A percentile compares a stretch with the other conserved stretches of the same genome.
These are phyloP conservation scores for Aureobasidium sp. DNA, from an alignment of 2,329 filamentous ascomycete genomes.

Conservation along the genomic window DNA sequence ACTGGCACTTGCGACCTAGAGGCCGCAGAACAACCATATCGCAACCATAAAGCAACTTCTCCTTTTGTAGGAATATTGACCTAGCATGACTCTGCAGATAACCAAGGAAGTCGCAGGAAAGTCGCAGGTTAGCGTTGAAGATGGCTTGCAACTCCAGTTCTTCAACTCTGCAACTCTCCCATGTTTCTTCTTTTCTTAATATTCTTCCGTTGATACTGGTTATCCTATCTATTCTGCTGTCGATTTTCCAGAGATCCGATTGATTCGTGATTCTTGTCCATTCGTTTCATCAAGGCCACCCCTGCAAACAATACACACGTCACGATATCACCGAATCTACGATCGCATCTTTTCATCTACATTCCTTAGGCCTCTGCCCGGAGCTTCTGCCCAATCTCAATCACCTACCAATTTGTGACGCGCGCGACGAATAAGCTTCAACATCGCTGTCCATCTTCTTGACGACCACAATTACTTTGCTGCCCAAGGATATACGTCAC, in stretches of 20 bases:
- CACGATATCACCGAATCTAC: neutral
- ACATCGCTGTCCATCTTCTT: neutral
- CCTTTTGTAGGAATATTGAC: too few species aligned
- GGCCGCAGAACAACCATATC: neutral
- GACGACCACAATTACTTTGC: too few species aligned
- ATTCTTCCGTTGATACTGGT: neutral
- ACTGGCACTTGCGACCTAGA: neutral
- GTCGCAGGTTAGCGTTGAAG: neutral
- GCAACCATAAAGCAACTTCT: neutral
- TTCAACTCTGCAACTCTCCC: neutral
- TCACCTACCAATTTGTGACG: neutral
- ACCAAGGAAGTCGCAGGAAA: neutral
- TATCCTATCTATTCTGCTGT: neutral
- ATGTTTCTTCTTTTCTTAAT: neutral
- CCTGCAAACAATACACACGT: neutral
- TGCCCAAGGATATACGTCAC: neutral
- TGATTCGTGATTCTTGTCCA: neutral
- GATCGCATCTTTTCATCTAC: neutral
- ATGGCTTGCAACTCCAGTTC: neutral
- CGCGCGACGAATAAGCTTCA: neutral
- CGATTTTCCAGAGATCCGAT: neutral
- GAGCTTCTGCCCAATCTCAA: neutral
- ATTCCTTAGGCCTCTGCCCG: neutral
- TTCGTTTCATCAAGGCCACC: neutral
- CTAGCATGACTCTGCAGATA: neutral